These are phyloP conservation scores for Condylostoma magnum DNA, from an alignment of 169 alveolate genomes.

Conservation along the genomic window DNA sequence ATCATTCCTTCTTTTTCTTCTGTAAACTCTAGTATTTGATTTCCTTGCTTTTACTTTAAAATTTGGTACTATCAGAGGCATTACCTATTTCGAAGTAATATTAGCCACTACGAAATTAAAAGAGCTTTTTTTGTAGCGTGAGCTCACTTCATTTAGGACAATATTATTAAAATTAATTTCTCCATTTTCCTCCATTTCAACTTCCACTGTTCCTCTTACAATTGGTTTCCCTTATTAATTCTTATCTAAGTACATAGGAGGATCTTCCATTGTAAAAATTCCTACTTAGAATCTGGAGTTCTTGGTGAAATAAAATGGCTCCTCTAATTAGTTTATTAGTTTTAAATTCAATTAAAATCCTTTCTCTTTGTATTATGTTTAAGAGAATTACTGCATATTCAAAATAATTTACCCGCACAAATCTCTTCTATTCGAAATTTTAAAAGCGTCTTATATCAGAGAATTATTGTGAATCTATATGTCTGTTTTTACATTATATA, in stretches of 20 bases:
- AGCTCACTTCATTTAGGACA: constrained; percentile 26
- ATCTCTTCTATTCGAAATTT: too few relatives aligned
- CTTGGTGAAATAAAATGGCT: neutral
- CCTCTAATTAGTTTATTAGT: neutral
- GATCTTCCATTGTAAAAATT: constrained; percentile 2
- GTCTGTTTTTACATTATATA: too few relatives aligned
- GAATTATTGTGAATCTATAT: too few relatives aligned
- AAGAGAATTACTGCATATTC: too few relatives aligned
- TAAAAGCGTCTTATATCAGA: too few relatives aligned
- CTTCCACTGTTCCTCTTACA: constrained; percentile 9
- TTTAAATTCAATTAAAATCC: neutral
- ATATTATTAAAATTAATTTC: neutral
- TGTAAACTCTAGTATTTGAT: too few relatives aligned
- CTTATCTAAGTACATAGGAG: neutral
- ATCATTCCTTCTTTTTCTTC: too few relatives aligned
- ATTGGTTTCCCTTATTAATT: constrained; percentile 15
- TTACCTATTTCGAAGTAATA: neutral
- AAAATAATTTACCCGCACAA: too few relatives aligned
- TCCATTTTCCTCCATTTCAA: neutral
- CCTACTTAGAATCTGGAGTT: neutral
- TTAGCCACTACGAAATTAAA: constrained; percentile 2
- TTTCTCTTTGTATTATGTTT: constrained; percentile 28
- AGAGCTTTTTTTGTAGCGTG: constrained; percentile 5
- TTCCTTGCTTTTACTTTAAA: constrained; percentile 19
- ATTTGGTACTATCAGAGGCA: constrained; percentile 3